phyloP scores from a whole-genome alignment of 2,329 filamentous ascomycete genomes.

The Neofusicoccum parvum region DNA sequence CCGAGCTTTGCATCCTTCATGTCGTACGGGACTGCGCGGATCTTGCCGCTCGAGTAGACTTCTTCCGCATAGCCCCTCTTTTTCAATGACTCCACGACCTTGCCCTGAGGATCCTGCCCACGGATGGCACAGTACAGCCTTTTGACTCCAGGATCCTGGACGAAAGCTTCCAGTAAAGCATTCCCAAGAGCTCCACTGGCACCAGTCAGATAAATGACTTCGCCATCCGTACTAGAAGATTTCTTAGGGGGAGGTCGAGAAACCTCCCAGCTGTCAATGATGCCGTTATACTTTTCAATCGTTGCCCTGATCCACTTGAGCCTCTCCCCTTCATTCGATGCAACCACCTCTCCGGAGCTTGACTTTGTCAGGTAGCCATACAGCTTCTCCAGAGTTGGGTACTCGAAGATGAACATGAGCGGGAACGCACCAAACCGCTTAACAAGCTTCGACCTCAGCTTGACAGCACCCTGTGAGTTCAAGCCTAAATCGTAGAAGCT shows the following conservation, averaged over 20 bases:
- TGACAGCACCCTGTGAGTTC: slow-evolving; percentile 26
- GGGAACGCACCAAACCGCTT: slow-evolving; percentile 29
- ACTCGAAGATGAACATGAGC: slow-evolving; percentile 33
- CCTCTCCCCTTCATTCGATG: background rate
- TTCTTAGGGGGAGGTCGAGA: background rate
- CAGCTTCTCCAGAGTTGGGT: slow-evolving; percentile 30
- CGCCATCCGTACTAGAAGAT: background rate
- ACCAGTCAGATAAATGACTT: slow-evolving; percentile 22
- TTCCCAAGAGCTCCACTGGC: slow-evolving; percentile 21
- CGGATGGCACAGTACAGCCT: slow-evolving; percentile 22
- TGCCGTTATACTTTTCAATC: background rate
- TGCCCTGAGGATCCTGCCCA: slow-evolving; percentile 24
- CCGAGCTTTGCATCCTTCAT: slow-evolving; percentile 19
- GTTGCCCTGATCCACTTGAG: background rate
- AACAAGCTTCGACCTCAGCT: slow-evolving; percentile 28
- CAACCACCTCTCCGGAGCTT: background rate
- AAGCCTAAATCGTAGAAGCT: slow-evolving; percentile 22
- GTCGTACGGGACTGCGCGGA: background rate
- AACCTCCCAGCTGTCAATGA: background rate
- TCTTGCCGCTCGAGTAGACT: slow-evolving; percentile 25
- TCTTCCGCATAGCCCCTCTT: slow-evolving; percentile 20
- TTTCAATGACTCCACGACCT: slow-evolving; percentile 28
- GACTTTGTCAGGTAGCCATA: background rate
- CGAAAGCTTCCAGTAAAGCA: slow-evolving; percentile 22
- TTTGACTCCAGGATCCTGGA: background rate